These are phyloP conservation scores for Spergularia bocconei DNA, from an alignment of 148 eudicot genomes.

Conservation along the genomic window DNA sequence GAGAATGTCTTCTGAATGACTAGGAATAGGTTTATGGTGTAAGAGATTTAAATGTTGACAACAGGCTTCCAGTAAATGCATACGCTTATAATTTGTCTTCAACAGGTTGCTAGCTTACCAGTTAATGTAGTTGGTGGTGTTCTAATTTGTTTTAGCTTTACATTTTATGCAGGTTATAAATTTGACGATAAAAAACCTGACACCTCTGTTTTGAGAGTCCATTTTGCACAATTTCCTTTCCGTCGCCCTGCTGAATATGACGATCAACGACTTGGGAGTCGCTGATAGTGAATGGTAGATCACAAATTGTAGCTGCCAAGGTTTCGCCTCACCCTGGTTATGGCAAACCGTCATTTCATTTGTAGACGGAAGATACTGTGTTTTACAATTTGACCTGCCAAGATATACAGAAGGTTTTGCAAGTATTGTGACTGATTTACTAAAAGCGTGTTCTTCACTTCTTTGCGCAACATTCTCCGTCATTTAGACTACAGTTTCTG, in stretches of 20 bases:
- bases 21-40: not conserved
- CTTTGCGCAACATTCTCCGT: too few species aligned
- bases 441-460: too few species aligned
- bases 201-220: conserved; percentile 55
- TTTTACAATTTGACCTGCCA: too few species aligned
- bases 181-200: conserved; percentile 81
- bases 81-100: not conserved
- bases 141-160: not conserved
- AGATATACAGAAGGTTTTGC: too few species aligned
- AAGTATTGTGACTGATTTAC: too few species aligned
- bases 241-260: conserved; percentile 52
- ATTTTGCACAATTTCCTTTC: conserved; percentile 89
- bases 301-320: not conserved
- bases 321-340: not conserved
- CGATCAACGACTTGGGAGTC: conserved; percentile 26
- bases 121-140: not conserved
- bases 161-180: conserved; percentile 65
- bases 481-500: too few species aligned
- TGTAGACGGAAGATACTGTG: not conserved
- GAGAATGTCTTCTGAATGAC: not conserved
- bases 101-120: not conserved
- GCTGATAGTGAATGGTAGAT: not conserved
- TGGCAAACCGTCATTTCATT: conserved; percentile 8
- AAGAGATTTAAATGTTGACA: not conserved
- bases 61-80: not conserved